phyloP scores from a whole-genome alignment of 305 asterid species.

The Solanum aculeatissimum region DNA sequence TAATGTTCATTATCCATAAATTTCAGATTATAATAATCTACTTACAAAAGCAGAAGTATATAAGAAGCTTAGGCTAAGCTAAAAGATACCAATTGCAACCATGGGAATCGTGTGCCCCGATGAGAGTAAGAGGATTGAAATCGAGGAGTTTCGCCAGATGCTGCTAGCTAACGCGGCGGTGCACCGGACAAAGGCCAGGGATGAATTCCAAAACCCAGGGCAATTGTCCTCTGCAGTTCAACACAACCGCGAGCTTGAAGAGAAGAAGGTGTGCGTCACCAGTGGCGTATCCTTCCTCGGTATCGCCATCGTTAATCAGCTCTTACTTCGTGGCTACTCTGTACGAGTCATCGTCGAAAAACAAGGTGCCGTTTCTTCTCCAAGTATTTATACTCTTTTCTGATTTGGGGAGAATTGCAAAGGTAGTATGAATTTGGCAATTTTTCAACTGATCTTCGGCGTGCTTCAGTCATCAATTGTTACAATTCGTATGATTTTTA shows the following conservation, averaged over 20 bases:
- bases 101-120: constrained; percentile 64
- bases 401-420: background rate
- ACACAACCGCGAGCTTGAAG: background rate
- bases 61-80: background rate
- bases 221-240: background rate
- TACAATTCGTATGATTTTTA: background rate
- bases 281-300: constrained; percentile 86
- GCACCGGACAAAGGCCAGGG: constrained; percentile 49
- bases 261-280: constrained; percentile 71
- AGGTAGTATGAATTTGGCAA: background rate
- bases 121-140: constrained; percentile 47
- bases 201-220: background rate
- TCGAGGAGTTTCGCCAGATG: constrained; percentile 68
- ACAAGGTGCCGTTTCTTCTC: constrained; percentile 34
- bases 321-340: constrained; percentile 68
- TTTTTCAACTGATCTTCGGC: background rate
- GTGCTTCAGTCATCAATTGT: background rate
- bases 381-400: background rate
- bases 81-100: background rate
- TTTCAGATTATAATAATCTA: background rate
- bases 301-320: constrained; percentile 72
- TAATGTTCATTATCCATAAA: no score
- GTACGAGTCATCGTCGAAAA: constrained; percentile 71
- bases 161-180: constrained; percentile 63
- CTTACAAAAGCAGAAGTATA: background rate